Evolutionary conservation across 202 grass and related monocot species (phyloP).

Genomic region (Setaria viridis): DNA sequence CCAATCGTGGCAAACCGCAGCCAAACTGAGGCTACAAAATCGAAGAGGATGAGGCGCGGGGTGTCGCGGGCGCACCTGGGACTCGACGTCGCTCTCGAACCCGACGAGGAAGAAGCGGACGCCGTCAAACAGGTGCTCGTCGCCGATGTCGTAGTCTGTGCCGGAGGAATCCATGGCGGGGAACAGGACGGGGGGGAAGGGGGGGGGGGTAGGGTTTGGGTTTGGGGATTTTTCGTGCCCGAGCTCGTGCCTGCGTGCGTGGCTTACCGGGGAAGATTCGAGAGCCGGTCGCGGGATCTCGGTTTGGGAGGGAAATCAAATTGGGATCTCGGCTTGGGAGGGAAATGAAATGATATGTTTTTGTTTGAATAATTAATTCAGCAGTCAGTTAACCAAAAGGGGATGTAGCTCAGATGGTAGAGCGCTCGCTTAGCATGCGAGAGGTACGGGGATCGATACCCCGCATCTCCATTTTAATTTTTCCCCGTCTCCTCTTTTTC

Average conservation of each 20-base stretch:
- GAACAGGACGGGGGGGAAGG: not conserved
- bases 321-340: constrained; percentile 38
- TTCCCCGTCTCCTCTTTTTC: not conserved
- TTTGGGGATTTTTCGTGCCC: constrained; percentile 32
- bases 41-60: not conserved
- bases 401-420: constrained; percentile 30
- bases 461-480: not conserved
- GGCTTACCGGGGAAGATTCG: constrained; percentile 41
- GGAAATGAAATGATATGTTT: not conserved
- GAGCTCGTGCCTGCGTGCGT: constrained; percentile 10
- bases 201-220: constrained; percentile 22
- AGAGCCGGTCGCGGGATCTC: not conserved
- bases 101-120: constrained; percentile 81
- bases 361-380: too few relatives aligned
- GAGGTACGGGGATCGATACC: constrained; percentile 11
- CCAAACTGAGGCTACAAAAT: not conserved
- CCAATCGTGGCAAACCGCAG: not conserved
- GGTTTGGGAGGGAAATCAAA: constrained; percentile 41
- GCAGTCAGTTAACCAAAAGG: not conserved
- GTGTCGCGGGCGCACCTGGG: constrained; percentile 56
- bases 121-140: constrained; percentile 68
- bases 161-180: constrained; percentile 31
- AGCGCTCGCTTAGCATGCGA: constrained; percentile 23
- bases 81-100: constrained; percentile 65
- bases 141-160: constrained; percentile 36